A percentile compares a stretch with the other conserved stretches of the same genome.
Conservation (phyloP, 2,329 filamentous ascomycete species). For the Lojkania enalia region DNA sequence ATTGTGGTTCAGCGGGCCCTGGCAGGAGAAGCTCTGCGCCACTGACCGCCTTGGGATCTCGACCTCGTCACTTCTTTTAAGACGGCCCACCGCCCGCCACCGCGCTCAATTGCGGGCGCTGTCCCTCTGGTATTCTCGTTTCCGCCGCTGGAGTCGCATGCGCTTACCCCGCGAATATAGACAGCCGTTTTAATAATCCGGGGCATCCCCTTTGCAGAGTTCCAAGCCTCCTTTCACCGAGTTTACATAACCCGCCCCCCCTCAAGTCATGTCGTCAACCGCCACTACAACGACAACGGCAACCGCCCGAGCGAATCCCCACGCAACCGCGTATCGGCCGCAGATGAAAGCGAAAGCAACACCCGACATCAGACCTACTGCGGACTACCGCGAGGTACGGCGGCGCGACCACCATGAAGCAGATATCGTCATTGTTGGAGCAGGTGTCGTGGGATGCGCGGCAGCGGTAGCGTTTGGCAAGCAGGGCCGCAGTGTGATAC, state of each 20-base stretch:
- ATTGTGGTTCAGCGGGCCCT: slow-evolving; percentile 16
- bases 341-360: not conserved
- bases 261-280: slow-evolving; percentile 6
- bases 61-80: slow-evolving; percentile 23
- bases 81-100: slow-evolving; percentile 29
- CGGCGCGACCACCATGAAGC: slow-evolving; percentile 62
- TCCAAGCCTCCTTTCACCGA: not conserved
- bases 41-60: slow-evolving; percentile 22
- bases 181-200: not conserved
- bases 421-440: slow-evolving; percentile 90
- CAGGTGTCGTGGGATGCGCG: slow-evolving; percentile 86
- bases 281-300: slow-evolving; percentile 11
- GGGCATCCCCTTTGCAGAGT: not conserved
- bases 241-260: not conserved
- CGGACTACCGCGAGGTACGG: slow-evolving; percentile 48
- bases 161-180: not conserved
- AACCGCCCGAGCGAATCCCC: slow-evolving; percentile 17
- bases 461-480: slow-evolving; percentile 81
- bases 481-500: slow-evolving; percentile 86
- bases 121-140: not conserved
- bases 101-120: slow-evolving; percentile 1
- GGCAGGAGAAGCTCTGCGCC: slow-evolving; percentile 22
- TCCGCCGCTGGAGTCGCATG: not conserved
- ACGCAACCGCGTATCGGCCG: slow-evolving; percentile 4
- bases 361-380: slow-evolving; percentile 8